phyloP scores from a whole-genome alignment of 2,329 filamentous ascomycete genomes.

The Epichloe sylvatica region DNA sequence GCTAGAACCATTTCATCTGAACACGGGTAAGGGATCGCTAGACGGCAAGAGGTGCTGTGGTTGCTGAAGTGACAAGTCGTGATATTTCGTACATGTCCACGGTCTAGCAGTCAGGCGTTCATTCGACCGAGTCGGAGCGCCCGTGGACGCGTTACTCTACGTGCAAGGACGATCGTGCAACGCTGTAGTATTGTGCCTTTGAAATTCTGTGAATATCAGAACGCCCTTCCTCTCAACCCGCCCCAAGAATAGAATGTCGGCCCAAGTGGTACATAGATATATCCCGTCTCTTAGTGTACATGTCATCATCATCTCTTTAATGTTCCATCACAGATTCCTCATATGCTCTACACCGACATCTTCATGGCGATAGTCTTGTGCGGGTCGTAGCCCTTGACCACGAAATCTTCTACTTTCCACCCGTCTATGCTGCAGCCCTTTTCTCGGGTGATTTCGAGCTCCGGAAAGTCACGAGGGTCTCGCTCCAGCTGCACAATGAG shows the following conservation, averaged over 20 bases:
- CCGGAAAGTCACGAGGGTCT: constrained; percentile 70
- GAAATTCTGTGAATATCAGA: neutral
- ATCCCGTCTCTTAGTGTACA: no score
- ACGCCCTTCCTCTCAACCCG: no score
- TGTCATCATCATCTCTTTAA: neutral
- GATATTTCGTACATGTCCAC: no score
- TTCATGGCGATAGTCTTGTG: constrained; percentile 94
- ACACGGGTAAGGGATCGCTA: no score
- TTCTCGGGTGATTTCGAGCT: constrained; percentile 56
- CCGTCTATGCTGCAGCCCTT: constrained; percentile 69
- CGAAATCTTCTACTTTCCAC: constrained; percentile 80
- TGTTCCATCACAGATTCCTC: neutral
- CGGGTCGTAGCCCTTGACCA: constrained; percentile 75
- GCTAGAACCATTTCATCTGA: no score
- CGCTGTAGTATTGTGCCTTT: neutral
- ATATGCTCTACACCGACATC: constrained; percentile 62
- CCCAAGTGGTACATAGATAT: no score
- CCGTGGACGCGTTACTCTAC: no score
- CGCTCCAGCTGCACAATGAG: constrained; percentile 66
- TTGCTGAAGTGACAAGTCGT: no score
- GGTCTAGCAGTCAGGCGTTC: no score
- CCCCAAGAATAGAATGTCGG: no score
- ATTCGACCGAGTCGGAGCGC: no score
- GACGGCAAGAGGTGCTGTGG: no score
- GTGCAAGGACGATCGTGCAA: neutral